These are phyloP conservation scores for Graphium sp. DNA, from an alignment of 2,329 filamentous ascomycete genomes.

Conservation along the genomic window DNA sequence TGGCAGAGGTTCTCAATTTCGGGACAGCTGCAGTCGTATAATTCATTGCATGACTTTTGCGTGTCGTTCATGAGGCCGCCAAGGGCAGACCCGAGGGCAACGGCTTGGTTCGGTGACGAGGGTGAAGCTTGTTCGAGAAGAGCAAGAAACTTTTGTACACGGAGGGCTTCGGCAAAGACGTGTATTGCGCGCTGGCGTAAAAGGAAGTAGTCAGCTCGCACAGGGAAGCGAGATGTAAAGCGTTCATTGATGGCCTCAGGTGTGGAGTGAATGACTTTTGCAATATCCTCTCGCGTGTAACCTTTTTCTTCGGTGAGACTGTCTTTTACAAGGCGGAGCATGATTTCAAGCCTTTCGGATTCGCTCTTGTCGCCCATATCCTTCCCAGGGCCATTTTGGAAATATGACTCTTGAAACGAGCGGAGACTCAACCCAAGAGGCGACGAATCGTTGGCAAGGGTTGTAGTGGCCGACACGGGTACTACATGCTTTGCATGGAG, in stretches of 20 bases:
- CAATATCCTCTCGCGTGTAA: constrained; percentile 78
- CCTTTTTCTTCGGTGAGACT: constrained; percentile 66
- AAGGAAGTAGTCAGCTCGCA: constrained; percentile 75
- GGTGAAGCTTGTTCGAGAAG: constrained; percentile 44
- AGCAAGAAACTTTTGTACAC: constrained; percentile 69
- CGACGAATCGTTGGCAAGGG: constrained; percentile 59
- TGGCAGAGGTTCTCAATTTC: constrained; percentile 82
- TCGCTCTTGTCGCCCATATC: constrained; percentile 14
- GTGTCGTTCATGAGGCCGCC: constrained; percentile 79
- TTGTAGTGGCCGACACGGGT: constrained; percentile 37
- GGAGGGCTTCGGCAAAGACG: constrained; percentile 76
- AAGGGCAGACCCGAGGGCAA: constrained; percentile 46
- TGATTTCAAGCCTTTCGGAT: constrained; percentile 7
- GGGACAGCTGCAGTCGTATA: constrained; percentile 83
- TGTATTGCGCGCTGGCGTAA: constrained; percentile 78
- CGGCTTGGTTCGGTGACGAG: constrained; percentile 14
- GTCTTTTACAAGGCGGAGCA: constrained; percentile 23
- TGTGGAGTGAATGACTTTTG: constrained; percentile 49
- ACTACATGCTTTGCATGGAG: constrained; percentile 39
- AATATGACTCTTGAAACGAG: constrained; percentile 76
- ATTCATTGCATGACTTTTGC: constrained; percentile 69
- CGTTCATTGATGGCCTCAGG: constrained; percentile 56
- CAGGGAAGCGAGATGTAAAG: constrained; percentile 78
- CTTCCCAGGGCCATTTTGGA: constrained; percentile 31
- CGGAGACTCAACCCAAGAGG: constrained; percentile 71